phyloP scores from a whole-genome alignment of 306 rosid genomes.

The Prunus salicina region DNA sequence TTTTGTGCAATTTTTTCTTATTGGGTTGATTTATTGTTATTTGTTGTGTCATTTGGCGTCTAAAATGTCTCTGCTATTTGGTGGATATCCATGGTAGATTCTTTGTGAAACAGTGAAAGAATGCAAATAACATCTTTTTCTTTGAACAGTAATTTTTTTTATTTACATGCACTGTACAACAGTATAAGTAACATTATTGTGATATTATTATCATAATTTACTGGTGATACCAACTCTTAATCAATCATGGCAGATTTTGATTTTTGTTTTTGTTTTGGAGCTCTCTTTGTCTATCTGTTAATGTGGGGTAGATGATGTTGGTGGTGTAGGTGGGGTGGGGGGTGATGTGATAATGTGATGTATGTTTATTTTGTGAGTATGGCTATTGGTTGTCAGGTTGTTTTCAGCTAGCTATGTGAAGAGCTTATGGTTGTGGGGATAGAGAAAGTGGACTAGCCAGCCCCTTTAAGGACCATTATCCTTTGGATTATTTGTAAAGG shows the following conservation, averaged over 20 bases:
- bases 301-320: constrained; percentile 29
- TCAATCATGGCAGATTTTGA: constrained; percentile 5
- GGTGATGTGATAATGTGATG: constrained; percentile 31
- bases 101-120: constrained; percentile 14
- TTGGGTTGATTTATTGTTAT: background rate
- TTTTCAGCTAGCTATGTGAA: constrained; percentile 28
- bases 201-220: background rate
- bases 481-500: constrained; percentile 40
- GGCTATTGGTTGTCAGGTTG: constrained; percentile 36
- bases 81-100: constrained; percentile 48
- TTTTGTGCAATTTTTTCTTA: background rate
- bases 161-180: background rate
- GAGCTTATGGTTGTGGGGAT: constrained; percentile 30
- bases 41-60: background rate
- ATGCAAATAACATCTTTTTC: constrained; percentile 2
- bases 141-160: background rate
- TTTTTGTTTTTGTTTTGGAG: constrained; percentile 3
- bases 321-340: constrained; percentile 21
- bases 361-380: constrained; percentile 29
- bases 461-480: constrained; percentile 40
- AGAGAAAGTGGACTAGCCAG: constrained; percentile 41
- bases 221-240: constrained; percentile 5
- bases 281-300: constrained; percentile 1
- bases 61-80: background rate
- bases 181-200: background rate